Evolutionary conservation across 73 alveolate genomes (phyloP).

Genomic region (Blepharisma japonicum): DNA sequence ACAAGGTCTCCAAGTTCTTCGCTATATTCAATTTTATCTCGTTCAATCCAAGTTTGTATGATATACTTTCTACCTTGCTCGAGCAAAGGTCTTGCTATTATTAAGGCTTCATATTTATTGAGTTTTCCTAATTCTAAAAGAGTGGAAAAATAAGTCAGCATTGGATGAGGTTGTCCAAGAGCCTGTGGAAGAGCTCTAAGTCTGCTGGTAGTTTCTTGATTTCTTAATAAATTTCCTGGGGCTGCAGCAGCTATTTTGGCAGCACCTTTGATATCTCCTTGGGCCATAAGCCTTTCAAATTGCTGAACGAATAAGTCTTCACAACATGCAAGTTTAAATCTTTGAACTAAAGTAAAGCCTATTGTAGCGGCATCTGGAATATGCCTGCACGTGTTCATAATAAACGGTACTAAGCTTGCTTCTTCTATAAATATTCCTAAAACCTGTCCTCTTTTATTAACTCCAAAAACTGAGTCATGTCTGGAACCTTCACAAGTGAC

Average conservation of each 20-base stretch:
- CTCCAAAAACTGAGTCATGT: conserved; percentile 82
- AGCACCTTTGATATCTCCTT: conserved; percentile 93
- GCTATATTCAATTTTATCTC: conserved; percentile 86
- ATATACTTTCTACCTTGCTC: conserved; percentile 80
- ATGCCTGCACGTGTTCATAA: conserved; percentile 83
- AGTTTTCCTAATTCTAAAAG: conserved; percentile 87
- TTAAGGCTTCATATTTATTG: conserved; percentile 87
- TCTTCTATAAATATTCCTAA: conserved; percentile 82
- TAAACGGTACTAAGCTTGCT: conserved; percentile 72
- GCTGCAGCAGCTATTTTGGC: conserved; percentile 96
- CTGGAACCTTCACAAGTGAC: conserved; percentile 74
- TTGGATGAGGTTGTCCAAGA: conserved; percentile 93
- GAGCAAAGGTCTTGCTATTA: conserved; percentile 90
- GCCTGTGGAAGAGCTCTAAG: conserved; percentile 69
- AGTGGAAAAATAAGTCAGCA: conserved; percentile 90
- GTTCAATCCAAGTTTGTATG: conserved; percentile 88
- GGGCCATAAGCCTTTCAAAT: conserved; percentile 83
- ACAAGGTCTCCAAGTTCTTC: conserved; percentile 94
- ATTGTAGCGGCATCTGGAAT: conserved; percentile 87
- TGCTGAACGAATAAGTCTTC: conserved; percentile 89
- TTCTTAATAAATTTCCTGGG: conserved; percentile 95
- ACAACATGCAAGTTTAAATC: conserved; percentile 94
- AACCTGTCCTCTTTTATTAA: conserved; percentile 90
- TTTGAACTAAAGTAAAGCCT: conserved; percentile 89
- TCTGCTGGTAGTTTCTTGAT: conserved; percentile 86